Evolutionary conservation across 2,329 filamentous ascomycete species (phyloP), one percentile per base, ranked within the genome.

Genomic region (Scortechinia acanthostroma): DNA sequence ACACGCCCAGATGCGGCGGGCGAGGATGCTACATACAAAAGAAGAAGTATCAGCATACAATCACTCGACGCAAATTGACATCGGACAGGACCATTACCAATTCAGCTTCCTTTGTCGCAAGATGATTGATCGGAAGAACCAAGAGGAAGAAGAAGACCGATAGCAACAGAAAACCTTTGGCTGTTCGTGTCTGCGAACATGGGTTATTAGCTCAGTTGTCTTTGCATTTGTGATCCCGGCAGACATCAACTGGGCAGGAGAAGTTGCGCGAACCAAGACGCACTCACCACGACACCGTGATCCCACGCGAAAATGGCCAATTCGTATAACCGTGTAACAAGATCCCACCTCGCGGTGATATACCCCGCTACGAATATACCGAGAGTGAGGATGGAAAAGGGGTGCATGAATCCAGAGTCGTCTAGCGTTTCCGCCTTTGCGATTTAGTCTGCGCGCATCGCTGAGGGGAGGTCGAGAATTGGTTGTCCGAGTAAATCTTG

Each of bases 331-430:
- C 82, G 74, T 50, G 83, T 86, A 51, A 86, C 80, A 49, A 88
- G 76, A 65, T 88, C 84, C 82, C 83, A 88, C 65, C 83, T 77
- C 49, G 84, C 84, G 63, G 84, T 88, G 61, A 83, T 87, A 68
- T 88, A 88, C 53, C 84, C 84, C 62, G 84, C 83, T 66, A 88
- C 75, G 67, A 88, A 88, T 68, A 88, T 86, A 62, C 77, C 80
- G 65, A 85, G 74, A 49, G 82, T 84, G 61, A 86, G 73, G 57
- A 84, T 70, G 48, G 83, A 87, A 69, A 87, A 86, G 54, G 82
- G 80, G 79, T 86, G 83, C 83, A 87, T 87, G 53, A 40, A 40
- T 40, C 20, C 10, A n/a, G 35, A 40, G 10, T 6, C 35, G 10
- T 13, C 35, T 6, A 40, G 17, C 6, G 35, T 13, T 40, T 10